Conservation (phyloP, 2,329 filamentous ascomycete genomes). For the Aureobasidium sp. region DNA sequence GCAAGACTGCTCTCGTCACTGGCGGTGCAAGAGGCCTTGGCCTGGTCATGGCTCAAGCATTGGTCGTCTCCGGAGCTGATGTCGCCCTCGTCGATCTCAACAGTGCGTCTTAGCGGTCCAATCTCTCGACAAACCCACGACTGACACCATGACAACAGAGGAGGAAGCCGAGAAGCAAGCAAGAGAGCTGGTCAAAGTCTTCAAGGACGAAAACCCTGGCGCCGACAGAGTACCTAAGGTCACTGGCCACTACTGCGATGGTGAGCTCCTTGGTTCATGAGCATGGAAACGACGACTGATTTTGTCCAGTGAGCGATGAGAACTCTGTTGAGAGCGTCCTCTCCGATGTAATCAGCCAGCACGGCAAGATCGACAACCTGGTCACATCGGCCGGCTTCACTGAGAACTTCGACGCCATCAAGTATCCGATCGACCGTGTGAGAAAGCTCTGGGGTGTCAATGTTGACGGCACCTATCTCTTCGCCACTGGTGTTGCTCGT, state of each 20-base stretch:
- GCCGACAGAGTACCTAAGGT: constrained; percentile 70
- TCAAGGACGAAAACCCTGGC: constrained; percentile 72
- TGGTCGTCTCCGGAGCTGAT: constrained; percentile 81
- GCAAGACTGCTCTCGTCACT: constrained; percentile 76
- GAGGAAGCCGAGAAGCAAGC: constrained; percentile 78
- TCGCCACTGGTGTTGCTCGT: constrained; percentile 74
- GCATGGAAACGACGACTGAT: neutral
- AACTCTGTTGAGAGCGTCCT: constrained; percentile 71
- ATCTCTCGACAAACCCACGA: neutral
- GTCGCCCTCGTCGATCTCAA: constrained; percentile 92
- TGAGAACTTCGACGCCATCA: constrained; percentile 88
- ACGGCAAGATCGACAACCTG: constrained; percentile 81
- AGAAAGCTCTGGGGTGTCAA: constrained; percentile 93
- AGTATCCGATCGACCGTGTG: constrained; percentile 84
- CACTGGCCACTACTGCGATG: constrained; percentile 80
- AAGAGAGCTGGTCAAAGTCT: constrained; percentile 63
- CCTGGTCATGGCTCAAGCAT: constrained; percentile 85
- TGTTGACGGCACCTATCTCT: constrained; percentile 86
- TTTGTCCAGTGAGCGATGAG: constrained; percentile 57
- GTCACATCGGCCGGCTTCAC: constrained; percentile 96
- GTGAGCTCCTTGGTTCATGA: neutral
- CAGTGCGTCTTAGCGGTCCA: constrained; percentile 47
- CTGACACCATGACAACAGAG: constrained; percentile 43
- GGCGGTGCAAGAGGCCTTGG: constrained; percentile 85
- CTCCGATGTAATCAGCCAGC: constrained; percentile 56